Percentiles rank a stretch among this genome's conserved stretches.
phyloP scores from a whole-genome alignment of 108 stramenopile species.

The Aurantiochytrium sp. region DNA sequence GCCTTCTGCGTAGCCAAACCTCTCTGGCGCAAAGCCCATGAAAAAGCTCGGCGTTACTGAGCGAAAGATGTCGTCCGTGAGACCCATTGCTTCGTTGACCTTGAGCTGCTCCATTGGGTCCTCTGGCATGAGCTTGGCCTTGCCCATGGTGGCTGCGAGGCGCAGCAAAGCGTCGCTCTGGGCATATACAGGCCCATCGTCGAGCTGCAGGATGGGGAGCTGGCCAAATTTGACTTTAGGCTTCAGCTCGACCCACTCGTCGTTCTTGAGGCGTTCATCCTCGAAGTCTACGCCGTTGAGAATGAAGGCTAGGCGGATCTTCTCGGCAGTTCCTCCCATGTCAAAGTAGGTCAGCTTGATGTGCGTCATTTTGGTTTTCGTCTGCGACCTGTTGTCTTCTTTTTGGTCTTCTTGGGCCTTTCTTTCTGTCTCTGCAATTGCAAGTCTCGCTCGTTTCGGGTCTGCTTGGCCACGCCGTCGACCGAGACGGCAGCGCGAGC shows the following conservation, averaged over 20 bases:
- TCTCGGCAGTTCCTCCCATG: conserved; percentile 61
- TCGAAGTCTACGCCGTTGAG: conserved; percentile 43
- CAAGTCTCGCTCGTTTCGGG: no score
- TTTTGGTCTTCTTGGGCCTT: no score
- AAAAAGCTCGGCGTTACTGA: no score
- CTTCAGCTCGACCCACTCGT: conserved; percentile 58
- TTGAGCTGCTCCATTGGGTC: conserved; percentile 25
- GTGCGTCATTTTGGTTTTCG: background rate
- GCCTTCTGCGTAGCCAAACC: conserved; percentile 48
- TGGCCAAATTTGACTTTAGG: conserved; percentile 57
- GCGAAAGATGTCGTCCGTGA: conserved; percentile 31
- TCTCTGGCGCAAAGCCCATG: conserved; percentile 37
- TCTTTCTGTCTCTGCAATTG: no score
- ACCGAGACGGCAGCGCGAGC: no score
- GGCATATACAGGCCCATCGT: conserved; percentile 33
- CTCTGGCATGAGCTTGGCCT: background rate
- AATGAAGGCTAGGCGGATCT: conserved; percentile 46
- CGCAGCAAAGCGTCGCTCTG: conserved; percentile 60
- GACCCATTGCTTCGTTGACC: conserved; percentile 52
- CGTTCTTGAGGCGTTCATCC: conserved; percentile 46
- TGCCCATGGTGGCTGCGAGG: conserved; percentile 37
- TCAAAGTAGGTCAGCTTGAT: conserved; percentile 62
- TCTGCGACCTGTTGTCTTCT: no score
- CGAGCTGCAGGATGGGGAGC: conserved; percentile 56
- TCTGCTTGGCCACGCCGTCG: no score